phyloP scores from a whole-genome alignment of 2,329 filamentous ascomycete species.

The Trichoderma afroharzianum region DNA sequence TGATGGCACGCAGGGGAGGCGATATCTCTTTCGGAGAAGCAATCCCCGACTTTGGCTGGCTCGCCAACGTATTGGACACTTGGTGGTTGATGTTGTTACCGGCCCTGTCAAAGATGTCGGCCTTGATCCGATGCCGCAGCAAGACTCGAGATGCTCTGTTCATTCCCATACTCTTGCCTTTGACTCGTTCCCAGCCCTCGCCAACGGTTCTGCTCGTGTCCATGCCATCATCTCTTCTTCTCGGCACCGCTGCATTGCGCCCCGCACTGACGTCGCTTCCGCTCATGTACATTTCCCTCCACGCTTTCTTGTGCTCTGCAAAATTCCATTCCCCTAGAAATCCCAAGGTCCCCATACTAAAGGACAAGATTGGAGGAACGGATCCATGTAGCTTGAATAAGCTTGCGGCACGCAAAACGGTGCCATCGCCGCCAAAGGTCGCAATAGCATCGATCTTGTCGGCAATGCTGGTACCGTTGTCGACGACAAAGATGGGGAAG shows the following conservation, averaged over 20 bases:
- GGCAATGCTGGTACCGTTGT: constrained; percentile 54
- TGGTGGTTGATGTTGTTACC: constrained; percentile 57
- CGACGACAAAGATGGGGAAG: constrained; percentile 68
- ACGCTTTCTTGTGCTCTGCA: constrained; percentile 84
- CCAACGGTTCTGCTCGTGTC: constrained; percentile 22
- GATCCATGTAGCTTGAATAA: constrained; percentile 72
- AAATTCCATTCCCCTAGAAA: constrained; percentile 98
- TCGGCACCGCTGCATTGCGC: constrained; percentile 41
- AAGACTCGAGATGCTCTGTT: constrained; percentile 75
- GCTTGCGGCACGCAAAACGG: constrained; percentile 37
- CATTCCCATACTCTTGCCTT: constrained; percentile 77
- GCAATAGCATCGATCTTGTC: constrained; percentile 83
- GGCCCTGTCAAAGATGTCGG: constrained; percentile 73
- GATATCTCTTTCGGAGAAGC: constrained; percentile 35
- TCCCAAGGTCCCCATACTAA: constrained; percentile 94
- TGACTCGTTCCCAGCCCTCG: constrained; percentile 65
- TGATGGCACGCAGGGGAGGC: constrained; percentile 68
- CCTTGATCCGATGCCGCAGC: constrained; percentile 79
- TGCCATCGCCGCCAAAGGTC: constrained; percentile 79
- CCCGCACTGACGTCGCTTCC: constrained; percentile 50
- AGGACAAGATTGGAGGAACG: constrained; percentile 88
- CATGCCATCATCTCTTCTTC: constrained; percentile 25
- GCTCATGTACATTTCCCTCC: constrained; percentile 87
- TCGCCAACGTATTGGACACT: constrained; percentile 44
- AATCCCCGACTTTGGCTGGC: constrained; percentile 41